Evolutionary conservation across 192 early-diverging fungal genomes (phyloP), one percentile per base, ranked within the genome.

Genomic region (Phlyctochytrium planicorne): DNA sequence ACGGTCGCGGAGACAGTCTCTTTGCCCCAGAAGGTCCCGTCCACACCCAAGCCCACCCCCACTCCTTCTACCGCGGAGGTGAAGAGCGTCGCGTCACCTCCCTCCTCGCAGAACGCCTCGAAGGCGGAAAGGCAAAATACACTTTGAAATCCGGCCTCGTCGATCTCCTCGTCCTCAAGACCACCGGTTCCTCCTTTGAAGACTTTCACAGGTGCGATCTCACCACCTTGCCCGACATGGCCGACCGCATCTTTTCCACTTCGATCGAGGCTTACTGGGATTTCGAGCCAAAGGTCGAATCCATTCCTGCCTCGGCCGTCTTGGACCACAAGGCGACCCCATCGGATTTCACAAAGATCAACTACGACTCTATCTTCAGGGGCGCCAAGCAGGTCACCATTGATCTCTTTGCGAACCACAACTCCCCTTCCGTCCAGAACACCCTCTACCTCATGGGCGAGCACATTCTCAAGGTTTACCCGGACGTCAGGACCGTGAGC

Each of bases 391-490:
- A 84, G 34, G 85, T 88, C 74, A 93, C 89, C 32, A 77, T 88
- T 30, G 84, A 90, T 60, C 85, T 82, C n/a, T 89, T 93, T 69
- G 88, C 90, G 59, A 88, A 85, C 62, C 86, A 93, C 56, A 84
- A 89, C 30, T 87, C 88, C 53, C 87, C 88, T 2, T 91, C 90
- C 1, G 91, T 91, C 53, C 91, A 93, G 79, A 87, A 88, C 36
- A 91, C 91, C 24, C 80, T 91, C 47, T 93, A 90, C 75, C 78
- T 85, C 66, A 91, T 93, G 89, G 88, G 88, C 27, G 77, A 85
- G n/a, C 47, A n/a, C n/a, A n/a, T n/a, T n/a, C n/a, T n/a, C n/a
- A n/a, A n/a, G n/a, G 40, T 47, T 6, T 47, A 20, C 20, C 40
- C 40, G 6, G 40, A 47, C 20, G 20, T 47, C 40, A 20, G 6